Conservation (phyloP, 345 rosid species). For the Eucalyptus brandiana region DNA sequence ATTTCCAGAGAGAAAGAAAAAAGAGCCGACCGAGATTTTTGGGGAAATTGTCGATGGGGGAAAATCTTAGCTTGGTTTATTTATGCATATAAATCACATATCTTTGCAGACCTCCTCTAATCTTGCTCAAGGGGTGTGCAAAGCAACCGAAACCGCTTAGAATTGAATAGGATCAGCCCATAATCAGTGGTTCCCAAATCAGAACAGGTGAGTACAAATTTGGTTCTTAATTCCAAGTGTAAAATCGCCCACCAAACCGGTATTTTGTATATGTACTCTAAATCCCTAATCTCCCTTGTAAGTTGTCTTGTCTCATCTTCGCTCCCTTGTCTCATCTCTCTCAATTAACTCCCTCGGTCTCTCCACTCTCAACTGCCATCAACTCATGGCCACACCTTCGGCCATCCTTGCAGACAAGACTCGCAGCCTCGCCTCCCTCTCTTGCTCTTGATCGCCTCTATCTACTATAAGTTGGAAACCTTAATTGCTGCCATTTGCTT, state of each 20-base stretch:
- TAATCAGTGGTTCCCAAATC: accelerated
- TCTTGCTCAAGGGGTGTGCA: neutral
- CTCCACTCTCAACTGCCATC: neutral
- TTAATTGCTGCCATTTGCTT: neutral
- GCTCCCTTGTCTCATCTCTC: neutral
- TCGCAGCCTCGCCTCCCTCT: neutral
- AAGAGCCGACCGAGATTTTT: neutral
- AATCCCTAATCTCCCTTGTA: no score
- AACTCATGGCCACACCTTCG: neutral
- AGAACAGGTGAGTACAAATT: accelerated
- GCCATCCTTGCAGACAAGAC: neutral
- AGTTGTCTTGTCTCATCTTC: neutral
- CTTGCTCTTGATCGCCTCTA: neutral
- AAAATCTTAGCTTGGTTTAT: neutral
- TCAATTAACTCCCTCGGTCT: neutral
- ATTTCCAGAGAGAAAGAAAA: neutral
- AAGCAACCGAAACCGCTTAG: accelerated
- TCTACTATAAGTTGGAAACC: neutral
- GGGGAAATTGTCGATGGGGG: neutral
- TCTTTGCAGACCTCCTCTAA: neutral
- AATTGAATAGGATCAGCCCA: accelerated
- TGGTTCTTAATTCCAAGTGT: no score
- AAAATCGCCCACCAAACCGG: accelerated
- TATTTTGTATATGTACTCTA: no score
- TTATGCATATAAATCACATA: neutral